A percentile compares a stretch with the other conserved stretches of the same genome.
Evolutionary conservation across 2,329 filamentous ascomycete genomes (phyloP).

Genomic region (Parastagonospora nodorum): DNA sequence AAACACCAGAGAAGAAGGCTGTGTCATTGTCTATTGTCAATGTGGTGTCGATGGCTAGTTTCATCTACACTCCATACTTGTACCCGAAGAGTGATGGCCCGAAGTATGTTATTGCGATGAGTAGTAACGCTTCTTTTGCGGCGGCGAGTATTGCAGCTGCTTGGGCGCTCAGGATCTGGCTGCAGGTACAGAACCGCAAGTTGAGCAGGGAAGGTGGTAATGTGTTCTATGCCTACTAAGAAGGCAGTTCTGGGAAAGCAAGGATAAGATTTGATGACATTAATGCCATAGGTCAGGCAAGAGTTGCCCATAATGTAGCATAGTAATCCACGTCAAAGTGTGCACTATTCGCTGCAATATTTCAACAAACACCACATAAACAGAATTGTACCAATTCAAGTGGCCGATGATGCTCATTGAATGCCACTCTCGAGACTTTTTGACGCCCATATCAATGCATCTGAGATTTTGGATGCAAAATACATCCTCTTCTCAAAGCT

Average conservation of each 20-base stretch:
- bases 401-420: too few relatives aligned
- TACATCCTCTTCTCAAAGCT: too few relatives aligned
- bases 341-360: too few relatives aligned
- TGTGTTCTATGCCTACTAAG: conserved; percentile 22
- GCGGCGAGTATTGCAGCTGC: conserved; percentile 15
- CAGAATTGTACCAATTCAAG: too few relatives aligned
- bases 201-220: conserved; percentile 10
- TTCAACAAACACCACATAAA: too few relatives aligned
- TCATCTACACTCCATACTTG: conserved; percentile 51
- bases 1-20: conserved; percentile 52
- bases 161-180: conserved; percentile 19
- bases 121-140: conserved; percentile 25
- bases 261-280: too few relatives aligned
- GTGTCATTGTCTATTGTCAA: conserved; percentile 52
- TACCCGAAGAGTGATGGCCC: conserved; percentile 35
- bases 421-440: too few relatives aligned
- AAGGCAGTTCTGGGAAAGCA: not conserved
- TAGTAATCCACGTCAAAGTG: too few relatives aligned
- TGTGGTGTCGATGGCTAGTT: conserved; percentile 45
- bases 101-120: conserved; percentile 28
- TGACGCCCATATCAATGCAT: too few relatives aligned
- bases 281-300: too few relatives aligned
- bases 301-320: too few relatives aligned
- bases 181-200: conserved; percentile 13
- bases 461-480: too few relatives aligned